Evolutionary conservation across 164 flowering plant species (phyloP).

Genomic region (Stephania japonica): DNA sequence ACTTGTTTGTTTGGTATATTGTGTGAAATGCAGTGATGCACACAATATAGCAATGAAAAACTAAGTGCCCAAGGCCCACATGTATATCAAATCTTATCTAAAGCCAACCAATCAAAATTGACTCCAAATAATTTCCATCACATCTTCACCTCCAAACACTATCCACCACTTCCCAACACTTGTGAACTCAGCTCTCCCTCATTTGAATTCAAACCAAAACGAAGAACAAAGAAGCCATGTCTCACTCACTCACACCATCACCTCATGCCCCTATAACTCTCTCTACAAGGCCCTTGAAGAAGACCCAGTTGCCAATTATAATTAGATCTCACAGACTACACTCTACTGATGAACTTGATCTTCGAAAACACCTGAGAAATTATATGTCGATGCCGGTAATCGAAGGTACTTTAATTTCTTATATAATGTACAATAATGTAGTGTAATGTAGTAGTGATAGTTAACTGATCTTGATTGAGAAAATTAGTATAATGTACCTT

Average conservation of each 20-base stretch:
- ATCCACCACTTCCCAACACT: background rate
- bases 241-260: conserved; percentile 21
- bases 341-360: background rate
- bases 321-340: conserved; percentile 4
- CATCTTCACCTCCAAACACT: conserved; percentile 9
- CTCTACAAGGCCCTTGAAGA: conserved; percentile 1
- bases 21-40: too few species aligned
- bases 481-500: background rate
- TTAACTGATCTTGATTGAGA: background rate
- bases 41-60: too few species aligned
- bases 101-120: conserved; percentile 21
- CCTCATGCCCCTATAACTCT: conserved; percentile 6
- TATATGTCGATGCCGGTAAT: background rate
- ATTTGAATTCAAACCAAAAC: background rate
- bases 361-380: background rate
- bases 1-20: too few species aligned
- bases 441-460: background rate
- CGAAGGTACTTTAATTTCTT: conserved; percentile 16
- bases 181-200: background rate
- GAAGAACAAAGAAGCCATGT: conserved; percentile 8
- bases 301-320: conserved; percentile 8
- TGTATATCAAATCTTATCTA: conserved; percentile 18
- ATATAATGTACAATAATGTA: background rate
- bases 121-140: background rate
- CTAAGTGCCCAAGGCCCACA: conserved; percentile 1